Evolutionary conservation across 805 yeast genomes (phyloP).

Genomic region (Blastobotrys muscicola): DNA sequence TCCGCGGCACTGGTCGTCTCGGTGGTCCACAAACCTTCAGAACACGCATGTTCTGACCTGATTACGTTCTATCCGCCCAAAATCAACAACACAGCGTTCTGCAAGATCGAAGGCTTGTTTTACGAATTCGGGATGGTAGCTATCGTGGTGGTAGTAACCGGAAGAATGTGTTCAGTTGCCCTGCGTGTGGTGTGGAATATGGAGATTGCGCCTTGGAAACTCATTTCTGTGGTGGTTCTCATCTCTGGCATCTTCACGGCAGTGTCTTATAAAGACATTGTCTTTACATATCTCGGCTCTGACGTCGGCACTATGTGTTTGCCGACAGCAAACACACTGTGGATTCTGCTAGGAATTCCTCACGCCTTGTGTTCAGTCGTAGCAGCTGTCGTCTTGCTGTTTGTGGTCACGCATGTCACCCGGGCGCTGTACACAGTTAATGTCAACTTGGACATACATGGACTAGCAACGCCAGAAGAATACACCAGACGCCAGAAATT

Average conservation of each 20-base stretch:
- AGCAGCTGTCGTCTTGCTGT: no score
- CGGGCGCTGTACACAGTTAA: no score
- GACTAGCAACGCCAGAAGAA: no score
- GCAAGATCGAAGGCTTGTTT: constrained; percentile 5
- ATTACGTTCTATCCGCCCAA: no score
- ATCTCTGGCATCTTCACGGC: not conserved
- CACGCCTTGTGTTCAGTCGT: no score
- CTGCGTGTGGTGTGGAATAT: not conserved
- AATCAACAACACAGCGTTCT: not conserved
- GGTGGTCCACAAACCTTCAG: not conserved
- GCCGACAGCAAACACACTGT: no score
- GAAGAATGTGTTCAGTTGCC: not conserved
- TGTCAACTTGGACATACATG: no score
- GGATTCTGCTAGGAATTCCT: no score
- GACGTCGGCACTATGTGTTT: not conserved
- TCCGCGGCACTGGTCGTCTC: constrained; percentile 1
- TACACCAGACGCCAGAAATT: no score
- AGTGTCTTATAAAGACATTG: no score
- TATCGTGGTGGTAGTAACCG: not conserved
- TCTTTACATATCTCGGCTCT: not conserved
- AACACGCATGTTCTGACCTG: constrained; percentile 1
- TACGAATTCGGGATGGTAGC: constrained; percentile 2
- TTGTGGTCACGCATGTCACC: no score
- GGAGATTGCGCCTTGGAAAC: not conserved
- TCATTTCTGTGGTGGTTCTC: not conserved